A percentile compares a stretch with the other conserved stretches of the same genome.
These are phyloP conservation scores for Brasenia schreberi DNA, from an alignment of 164 flowering plant species.

Conservation along the genomic window DNA sequence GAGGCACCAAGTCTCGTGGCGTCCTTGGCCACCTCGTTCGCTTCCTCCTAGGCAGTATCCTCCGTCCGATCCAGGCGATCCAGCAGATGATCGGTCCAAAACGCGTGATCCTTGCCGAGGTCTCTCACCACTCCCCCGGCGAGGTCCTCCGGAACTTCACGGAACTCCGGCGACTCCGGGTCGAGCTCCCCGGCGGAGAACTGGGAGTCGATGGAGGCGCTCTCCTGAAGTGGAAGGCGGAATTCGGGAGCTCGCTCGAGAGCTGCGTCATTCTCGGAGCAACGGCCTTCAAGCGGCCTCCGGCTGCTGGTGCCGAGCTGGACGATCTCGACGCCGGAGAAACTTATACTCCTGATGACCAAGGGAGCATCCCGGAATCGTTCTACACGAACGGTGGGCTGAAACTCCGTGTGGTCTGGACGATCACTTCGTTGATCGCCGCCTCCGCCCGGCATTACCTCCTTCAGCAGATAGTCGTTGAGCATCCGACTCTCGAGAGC, in stretches of 20 bases:
- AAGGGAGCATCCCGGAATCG: slow-evolving; percentile 2
- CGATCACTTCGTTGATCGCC: slow-evolving; percentile 75
- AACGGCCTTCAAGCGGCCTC: slow-evolving; percentile 7
- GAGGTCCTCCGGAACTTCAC: slow-evolving; percentile 30
- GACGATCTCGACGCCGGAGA: not conserved
- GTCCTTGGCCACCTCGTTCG: not conserved
- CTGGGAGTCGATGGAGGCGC: slow-evolving; percentile 26
- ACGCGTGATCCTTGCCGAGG: slow-evolving; percentile 1
- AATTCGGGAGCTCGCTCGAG: slow-evolving; percentile 25
- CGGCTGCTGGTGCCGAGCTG: not conserved
- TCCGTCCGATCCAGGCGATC: slow-evolving; percentile 25
- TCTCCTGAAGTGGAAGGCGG: slow-evolving; percentile 35
- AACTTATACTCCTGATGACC: not conserved
- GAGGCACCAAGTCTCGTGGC: not conserved
- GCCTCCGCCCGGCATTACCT: slow-evolving; percentile 85
- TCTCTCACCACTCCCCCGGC: slow-evolving; percentile 22
- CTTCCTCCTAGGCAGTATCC: slow-evolving; percentile 4
- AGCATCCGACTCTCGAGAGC: slow-evolving; percentile 62
- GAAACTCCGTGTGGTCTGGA: slow-evolving; percentile 55
- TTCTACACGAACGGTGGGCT: slow-evolving; percentile 4
- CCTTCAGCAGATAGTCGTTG: slow-evolving; percentile 72
- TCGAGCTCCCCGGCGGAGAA: slow-evolving; percentile 43
- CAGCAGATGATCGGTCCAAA: slow-evolving; percentile 6
- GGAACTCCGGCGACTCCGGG: slow-evolving; percentile 19
- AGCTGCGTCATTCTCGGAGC: slow-evolving; percentile 33